Evolutionary conservation across 768 basidiomycete genomes (phyloP).

Genomic region (Mrakia gelida): DNA sequence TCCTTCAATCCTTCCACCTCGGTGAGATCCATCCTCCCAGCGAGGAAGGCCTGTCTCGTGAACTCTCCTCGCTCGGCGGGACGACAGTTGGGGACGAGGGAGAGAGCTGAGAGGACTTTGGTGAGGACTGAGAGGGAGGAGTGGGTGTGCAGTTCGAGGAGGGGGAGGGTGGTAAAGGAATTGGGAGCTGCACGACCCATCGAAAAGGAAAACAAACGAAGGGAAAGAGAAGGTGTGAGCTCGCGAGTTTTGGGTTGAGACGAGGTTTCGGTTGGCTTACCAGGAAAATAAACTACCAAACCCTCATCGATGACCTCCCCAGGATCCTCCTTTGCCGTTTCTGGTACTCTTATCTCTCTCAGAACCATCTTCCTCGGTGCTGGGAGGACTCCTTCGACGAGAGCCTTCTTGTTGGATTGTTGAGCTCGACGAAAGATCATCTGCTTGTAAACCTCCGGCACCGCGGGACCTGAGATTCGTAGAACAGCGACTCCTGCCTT

Average conservation of each 20-base stretch:
- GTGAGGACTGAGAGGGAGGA: slow-evolving; percentile 68
- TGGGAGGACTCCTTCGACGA: slow-evolving; percentile 43
- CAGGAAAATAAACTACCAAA: slow-evolving; percentile 73
- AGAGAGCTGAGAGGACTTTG: slow-evolving; percentile 53
- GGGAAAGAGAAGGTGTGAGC: background rate
- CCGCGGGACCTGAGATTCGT: slow-evolving; percentile 74
- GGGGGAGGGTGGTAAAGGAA: slow-evolving; percentile 79
- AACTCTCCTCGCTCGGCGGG: slow-evolving; percentile 86
- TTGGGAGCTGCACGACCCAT: slow-evolving; percentile 71
- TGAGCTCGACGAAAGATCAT: slow-evolving; percentile 51
- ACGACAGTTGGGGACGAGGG: slow-evolving; percentile 58
- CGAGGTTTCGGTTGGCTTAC: slow-evolving; percentile 46
- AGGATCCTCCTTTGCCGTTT: slow-evolving; percentile 52
- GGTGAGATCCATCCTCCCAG: slow-evolving; percentile 76
- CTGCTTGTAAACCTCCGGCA: slow-evolving; percentile 57
- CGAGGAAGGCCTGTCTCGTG: slow-evolving; percentile 73
- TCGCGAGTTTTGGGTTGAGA: background rate
- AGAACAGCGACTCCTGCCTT: slow-evolving; percentile 79
- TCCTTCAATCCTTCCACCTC: slow-evolving; percentile 85
- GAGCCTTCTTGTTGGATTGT: background rate
- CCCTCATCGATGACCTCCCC: slow-evolving; percentile 70
- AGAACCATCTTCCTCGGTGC: slow-evolving; percentile 65
- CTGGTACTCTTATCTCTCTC: slow-evolving; percentile 54
- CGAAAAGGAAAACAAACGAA: background rate
- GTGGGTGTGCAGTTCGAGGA: slow-evolving; percentile 79